Base-by-base conservation (phyloP, 2,329 filamentous ascomycete species). In the Venturia pyrina region DNA sequence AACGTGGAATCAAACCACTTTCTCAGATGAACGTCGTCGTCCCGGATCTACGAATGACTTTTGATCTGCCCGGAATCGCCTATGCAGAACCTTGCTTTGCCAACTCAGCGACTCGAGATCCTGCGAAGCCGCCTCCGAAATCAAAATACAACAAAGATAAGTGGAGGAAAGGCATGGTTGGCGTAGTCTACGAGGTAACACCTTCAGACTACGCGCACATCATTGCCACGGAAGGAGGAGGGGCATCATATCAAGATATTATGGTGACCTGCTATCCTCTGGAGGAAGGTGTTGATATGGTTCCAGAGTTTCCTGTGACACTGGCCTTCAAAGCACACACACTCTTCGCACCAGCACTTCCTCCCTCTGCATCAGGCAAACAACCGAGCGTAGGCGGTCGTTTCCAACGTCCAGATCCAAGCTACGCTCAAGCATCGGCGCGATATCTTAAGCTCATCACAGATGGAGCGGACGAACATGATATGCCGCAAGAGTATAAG, bases 171-270 rank as follows among this genome's bases (percentile, higher is more conserved):
- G 90, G 91, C 5, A 83, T 99, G 1, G 85, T 97, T 50, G 95
- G 95, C 32, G 91, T 96, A 19, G 95, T 98, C 4, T 99, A 99
- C 78, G 93, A 98, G 78, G 91, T 98, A 40, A 96, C 92, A 0
- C 79, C 83, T 21, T 76, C 83, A 56, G 95, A 99, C 78, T 99
- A 90, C 74, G 83, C 87, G 7, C 89, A 85, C 67, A 96, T 99
- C 70, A 88, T 98, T 68, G 88, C 88, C 5, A 97, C 93, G 5
- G 95, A 99, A 75, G 93, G 93, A 63, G 93, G 90, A 41, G 93
- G 93, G 21, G 78, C 87, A 2, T 84, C 87, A n/a, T 99, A 99
- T 79, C 81, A 88, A 66, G 92, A 98, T 73, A 85, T 96, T 13
- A 73, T 91, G 0, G 87, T 96, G 15, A 86, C 89, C 37, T 97